Base-by-base conservation (phyloP, 108 stramenopile species). In the Nitzschia putrida region DNA sequence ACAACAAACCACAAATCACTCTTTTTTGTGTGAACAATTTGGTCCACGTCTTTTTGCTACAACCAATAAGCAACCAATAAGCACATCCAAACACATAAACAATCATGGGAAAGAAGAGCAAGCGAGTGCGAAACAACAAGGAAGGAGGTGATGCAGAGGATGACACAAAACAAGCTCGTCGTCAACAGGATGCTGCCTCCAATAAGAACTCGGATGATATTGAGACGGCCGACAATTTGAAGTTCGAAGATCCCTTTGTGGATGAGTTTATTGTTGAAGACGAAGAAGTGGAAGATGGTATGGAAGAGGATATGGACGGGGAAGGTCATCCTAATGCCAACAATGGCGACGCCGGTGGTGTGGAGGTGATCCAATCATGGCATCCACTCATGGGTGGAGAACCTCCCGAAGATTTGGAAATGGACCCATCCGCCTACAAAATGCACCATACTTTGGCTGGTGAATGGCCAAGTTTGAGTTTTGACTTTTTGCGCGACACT, bases 361-460 rank as follows among this genome's bases (percentile, higher is more conserved):
- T 72, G 23, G 80, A 77, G 43, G 53, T 71, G 39, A 55, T 78
- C 55, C 81, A 82, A 71, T 80, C 76, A 14, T 81, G 83, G 80
- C 80, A 80, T 67, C 85, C 81, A 24, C 64, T 74, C 13, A 73
- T 82, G 53, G 18, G 47, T 49, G 71, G 57, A 14, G 69, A 64
- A 18, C 37, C 41, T 2, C 45, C 24, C 8, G 76, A 69, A 2
- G 38, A 5, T 49, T 81, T 99, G 23, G 97, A 97, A 73, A 95
- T 94, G 88, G 97, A 97, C 71, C 92, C 88, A 41, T 78, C 85
- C 5, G 98, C 98, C 8, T 99, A 99, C 86, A 91, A 91, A 61
- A 97, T 98, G 97, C 90, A 96, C 73, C 98, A 99, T 61, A 83
- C 91, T 20, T 65, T 99, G 34, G 79, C 86, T 0, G 85, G 94